Evolutionary conservation across 1,284 basidiomycete species (phyloP), one percentile per base, ranked within the genome.

Genomic region (Melampsora occidentalis): DNA sequence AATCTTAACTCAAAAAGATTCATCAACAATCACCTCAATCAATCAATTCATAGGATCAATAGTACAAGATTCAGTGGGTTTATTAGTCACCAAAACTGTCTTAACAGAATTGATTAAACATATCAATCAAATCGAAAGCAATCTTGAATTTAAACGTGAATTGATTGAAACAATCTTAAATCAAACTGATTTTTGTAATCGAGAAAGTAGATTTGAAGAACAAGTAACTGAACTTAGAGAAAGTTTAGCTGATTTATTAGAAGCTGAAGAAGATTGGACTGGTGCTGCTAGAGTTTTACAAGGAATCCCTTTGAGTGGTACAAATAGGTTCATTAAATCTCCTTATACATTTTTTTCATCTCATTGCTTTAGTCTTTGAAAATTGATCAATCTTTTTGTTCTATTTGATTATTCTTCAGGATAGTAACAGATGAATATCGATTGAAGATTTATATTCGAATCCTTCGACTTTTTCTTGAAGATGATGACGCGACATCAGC

Each of bases 401-500:
- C 1, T 28, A 28, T 28, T 28, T 2, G 28, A 28, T 28, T 28
- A 2, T 28, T 28, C 61, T 39, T 76, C 80, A 91, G 91, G 65
- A 86, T 88, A 12, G 86, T 91, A 33, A 86, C 90, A 12, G 93
- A 95, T 82, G 88, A 90, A 78, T 92, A 94, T 78, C 97, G 94
- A 84, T 88, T 98, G 46, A 88, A 88, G 25, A 88, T 97, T 59
- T 96, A 97, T 82, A 90, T 99, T 78, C 91, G 94, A 73, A 97
- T 99, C 79, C 92, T 97, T 49, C 90, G 96, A 25, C 87, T 99
- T 4, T 87, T 96, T n/a, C 87, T 99, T 49, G 95, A 98, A 85
- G 95, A 97, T 57, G 93, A 94, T 81, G 93, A 97, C 81, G 91
- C 91, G 1, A 91, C 93, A 0, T 91, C 92, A 82, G 97, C 97